Base-by-base conservation (phyloP, 805 yeast species). In the Teunomyces stri region DNA sequence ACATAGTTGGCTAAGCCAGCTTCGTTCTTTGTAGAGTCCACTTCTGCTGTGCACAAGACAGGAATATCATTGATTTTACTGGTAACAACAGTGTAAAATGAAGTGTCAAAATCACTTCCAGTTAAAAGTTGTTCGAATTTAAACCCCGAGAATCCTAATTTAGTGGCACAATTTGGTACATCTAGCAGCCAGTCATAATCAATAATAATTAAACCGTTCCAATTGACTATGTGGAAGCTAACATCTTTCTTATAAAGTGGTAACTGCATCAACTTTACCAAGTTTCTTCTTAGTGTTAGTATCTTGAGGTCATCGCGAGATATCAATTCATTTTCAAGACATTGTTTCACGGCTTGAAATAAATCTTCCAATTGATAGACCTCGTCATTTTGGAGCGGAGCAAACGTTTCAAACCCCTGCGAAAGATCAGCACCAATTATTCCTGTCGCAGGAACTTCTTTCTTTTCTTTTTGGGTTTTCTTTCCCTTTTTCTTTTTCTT, bases 31-130 rank as follows among this genome's bases (percentile, higher is more conserved):
- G 51, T 46, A 29, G 61, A 57, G 49, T 62, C 66, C 9, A 62
- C 53, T 42, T 62, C 66, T 4, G 66, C 65, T 4, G 63, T 53
- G 43, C 51, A 59, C 7, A 50, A 38, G 6, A 59, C 43, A 2
- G 53, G 47, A 9, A 45, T 42, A 10, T 41, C 50, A 12, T 31
- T 45, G 4, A 58, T 33, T 2, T 46, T 21, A 22, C 54, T 58
- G 5, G 42, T 22, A 3, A 52, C 53, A 4, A 61, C 47, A 0
- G 63, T 47, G 39, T 62, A 58, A 37, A 48, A 58, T 27, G 43
- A 44, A 39, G 28, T 13, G 4, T 21, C 25, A 11, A 16, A 22
- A 12, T 29, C 22, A 18, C 42, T 35, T 6, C 43, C 46, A 9
- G 61, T 58, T 28, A 57, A 44, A 5, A 57, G 44, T 15, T 51